Conservation (phyloP, 1,284 basidiomycete genomes). For the Trichosporon inkin region DNA sequence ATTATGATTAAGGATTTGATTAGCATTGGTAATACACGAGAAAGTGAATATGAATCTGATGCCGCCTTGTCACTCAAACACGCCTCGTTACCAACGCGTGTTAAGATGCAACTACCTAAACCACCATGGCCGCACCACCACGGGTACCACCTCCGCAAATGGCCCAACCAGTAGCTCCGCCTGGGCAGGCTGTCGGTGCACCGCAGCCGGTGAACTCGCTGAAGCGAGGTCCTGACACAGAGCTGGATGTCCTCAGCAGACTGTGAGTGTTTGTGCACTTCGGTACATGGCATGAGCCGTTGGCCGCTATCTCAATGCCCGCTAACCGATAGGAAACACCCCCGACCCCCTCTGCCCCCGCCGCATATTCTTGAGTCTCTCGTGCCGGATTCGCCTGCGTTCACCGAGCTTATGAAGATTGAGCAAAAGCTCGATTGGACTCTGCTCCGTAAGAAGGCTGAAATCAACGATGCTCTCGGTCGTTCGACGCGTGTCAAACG, state of each 20-base stretch:
- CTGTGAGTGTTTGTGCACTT: not conserved
- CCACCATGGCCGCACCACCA: slow-evolving; percentile 8
- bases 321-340: slow-evolving; percentile 30
- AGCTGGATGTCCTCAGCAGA: not conserved
- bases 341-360: slow-evolving; percentile 46
- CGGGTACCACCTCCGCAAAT: not conserved
- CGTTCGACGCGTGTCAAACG: slow-evolving; percentile 57
- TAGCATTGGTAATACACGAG: not conserved
- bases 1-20: not conserved
- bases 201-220: not conserved
- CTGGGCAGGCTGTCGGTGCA: not conserved
- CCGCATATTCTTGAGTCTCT: slow-evolving; percentile 46
- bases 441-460: slow-evolving; percentile 80
- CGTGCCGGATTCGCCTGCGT: slow-evolving; percentile 77
- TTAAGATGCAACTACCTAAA: not conserved
- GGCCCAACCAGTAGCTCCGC: not conserved
- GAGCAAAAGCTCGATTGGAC: slow-evolving; percentile 95
- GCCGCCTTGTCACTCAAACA: not conserved
- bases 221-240: not conserved
- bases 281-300: not conserved
- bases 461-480: slow-evolving; percentile 74
- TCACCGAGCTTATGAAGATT: slow-evolving; percentile 77
- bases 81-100: slow-evolving; percentile 3
- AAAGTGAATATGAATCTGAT: not conserved
- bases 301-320: too few relatives aligned